phyloP scores from a whole-genome alignment of 176 grass and related monocot genomes.

The Avena atlantica region DNA sequence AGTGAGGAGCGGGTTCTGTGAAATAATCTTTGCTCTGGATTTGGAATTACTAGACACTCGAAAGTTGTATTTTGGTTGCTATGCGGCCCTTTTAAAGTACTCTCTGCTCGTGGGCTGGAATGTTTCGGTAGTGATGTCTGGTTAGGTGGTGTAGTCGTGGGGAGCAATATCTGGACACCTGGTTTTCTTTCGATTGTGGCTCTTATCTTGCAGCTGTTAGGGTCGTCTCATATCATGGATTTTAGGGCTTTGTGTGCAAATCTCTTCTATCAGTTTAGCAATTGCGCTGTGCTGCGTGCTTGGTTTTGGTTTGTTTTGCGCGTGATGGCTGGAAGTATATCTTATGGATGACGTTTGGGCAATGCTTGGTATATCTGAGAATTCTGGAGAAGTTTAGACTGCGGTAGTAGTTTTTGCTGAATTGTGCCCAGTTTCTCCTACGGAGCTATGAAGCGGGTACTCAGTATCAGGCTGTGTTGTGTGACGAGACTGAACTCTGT shows the following conservation, averaged over 20 bases:
- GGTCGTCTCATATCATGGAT: slow-evolving; percentile 14
- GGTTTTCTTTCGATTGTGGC: slow-evolving; percentile 55
- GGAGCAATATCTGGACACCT: slow-evolving; percentile 45
- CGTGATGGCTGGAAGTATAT: background rate
- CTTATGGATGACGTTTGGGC: no score
- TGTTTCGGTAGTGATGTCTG: slow-evolving; percentile 44
- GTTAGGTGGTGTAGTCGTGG: slow-evolving; percentile 55
- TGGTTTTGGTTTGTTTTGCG: no score
- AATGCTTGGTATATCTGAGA: no score
- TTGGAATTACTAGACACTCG: slow-evolving; percentile 3
- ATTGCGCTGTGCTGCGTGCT: background rate
- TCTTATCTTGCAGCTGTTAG: slow-evolving; percentile 37
- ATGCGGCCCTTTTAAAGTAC: slow-evolving; percentile 29
- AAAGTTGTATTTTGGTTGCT: slow-evolving; percentile 49
- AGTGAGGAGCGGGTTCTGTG: slow-evolving; percentile 50
- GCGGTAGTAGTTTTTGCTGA: background rate
- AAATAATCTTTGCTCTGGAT: slow-evolving; percentile 47
- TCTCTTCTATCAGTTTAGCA: background rate
- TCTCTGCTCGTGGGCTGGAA: background rate
- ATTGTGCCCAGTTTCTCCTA: no score
- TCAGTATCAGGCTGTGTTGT: no score
- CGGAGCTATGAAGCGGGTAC: no score
- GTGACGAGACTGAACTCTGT: no score
- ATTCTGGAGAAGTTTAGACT: background rate
- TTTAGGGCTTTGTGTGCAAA: slow-evolving; percentile 29